Conservation (phyloP, 164 flowering plant species). For the Aristolochia californica region DNA sequence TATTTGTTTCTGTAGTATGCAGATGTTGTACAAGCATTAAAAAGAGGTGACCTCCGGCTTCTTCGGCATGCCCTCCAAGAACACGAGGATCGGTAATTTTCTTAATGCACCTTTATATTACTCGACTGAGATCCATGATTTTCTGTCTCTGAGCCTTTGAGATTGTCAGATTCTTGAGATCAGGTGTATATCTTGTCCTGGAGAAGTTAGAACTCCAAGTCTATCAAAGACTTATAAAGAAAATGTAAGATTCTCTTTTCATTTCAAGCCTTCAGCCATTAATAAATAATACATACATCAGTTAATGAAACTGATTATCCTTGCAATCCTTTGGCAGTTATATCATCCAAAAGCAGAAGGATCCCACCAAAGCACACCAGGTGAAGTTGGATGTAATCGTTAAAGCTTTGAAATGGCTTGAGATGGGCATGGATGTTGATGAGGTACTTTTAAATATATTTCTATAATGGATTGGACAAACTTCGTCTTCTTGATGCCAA, state of each 20-base stretch:
- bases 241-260: slow-evolving; percentile 47
- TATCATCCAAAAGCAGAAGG: slow-evolving; percentile 80
- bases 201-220: slow-evolving; percentile 98
- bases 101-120: background rate
- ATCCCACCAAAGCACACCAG: slow-evolving; percentile 90
- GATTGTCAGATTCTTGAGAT: slow-evolving; percentile 66
- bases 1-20: slow-evolving; percentile 36
- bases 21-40: slow-evolving; percentile 60
- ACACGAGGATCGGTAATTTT: slow-evolving; percentile 67
- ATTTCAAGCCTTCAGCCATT: background rate
- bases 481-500: background rate
- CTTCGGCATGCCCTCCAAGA: slow-evolving; percentile 79
- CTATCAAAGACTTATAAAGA: slow-evolving; percentile 86
- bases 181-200: slow-evolving; percentile 93
- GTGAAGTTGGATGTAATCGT: slow-evolving; percentile 83
- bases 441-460: slow-evolving; percentile 39
- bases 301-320: no score
- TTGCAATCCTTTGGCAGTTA: slow-evolving; percentile 28
- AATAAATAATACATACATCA: no score
- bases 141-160: background rate
- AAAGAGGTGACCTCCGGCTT: slow-evolving; percentile 88
- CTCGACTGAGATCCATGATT: background rate
- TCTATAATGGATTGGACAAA: background rate
- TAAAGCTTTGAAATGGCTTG: slow-evolving; percentile 89
- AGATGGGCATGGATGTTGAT: slow-evolving; percentile 88